Evolutionary conservation across 2,329 filamentous ascomycete genomes (phyloP), one percentile per base, ranked within the genome.

Genomic region (Dactylella cylindrospora): DNA sequence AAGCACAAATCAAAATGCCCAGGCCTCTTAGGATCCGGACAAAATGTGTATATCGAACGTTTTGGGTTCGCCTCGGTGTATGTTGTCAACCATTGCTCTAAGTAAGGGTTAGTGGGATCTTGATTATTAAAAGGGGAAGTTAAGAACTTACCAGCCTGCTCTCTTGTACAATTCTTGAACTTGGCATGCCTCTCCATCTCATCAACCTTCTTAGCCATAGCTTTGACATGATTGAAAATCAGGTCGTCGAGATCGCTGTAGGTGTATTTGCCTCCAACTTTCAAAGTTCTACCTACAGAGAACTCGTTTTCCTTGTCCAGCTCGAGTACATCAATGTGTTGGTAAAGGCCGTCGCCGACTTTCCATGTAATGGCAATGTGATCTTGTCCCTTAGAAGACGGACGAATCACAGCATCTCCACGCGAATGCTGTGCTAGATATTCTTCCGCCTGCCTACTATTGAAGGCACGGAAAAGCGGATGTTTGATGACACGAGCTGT

Each of bases 291-390:
- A 65, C 93, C 93, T 2, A 97, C 85, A 0, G 90, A 90, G 72
- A 96, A 97, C 72, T 97, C 91, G 65, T 90, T 97, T 65, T 95
- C 89, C 75, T 98, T 98, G 73, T 95, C 88, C 70, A 98, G 79
- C 75, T 98, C 93, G 31, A 98, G 80, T 26, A 98, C 91, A 73
- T 98, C 93, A 66, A 98, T 88, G 73, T 98, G 93, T 74, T 98
- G 90, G 73, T 90, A 98, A n/a, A 97, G 84, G 60, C 86, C 86
- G 72, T 97, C 90, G 1, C 89, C 86, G 10, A 98, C 90, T 77
- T 98, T 98, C 93, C 93, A 98, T 0, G 93, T 98, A 39, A 98
- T 84, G 5, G 91, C 90, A 51, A 98, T 78, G 76, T 98, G 93
- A 72, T 98, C 93, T 57, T 89, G 86, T 36, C 93, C 93, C 73